Evolutionary conservation across 495 filamentous ascomycete species (phyloP).

Genomic region (Beverwykella pulmonaria): DNA sequence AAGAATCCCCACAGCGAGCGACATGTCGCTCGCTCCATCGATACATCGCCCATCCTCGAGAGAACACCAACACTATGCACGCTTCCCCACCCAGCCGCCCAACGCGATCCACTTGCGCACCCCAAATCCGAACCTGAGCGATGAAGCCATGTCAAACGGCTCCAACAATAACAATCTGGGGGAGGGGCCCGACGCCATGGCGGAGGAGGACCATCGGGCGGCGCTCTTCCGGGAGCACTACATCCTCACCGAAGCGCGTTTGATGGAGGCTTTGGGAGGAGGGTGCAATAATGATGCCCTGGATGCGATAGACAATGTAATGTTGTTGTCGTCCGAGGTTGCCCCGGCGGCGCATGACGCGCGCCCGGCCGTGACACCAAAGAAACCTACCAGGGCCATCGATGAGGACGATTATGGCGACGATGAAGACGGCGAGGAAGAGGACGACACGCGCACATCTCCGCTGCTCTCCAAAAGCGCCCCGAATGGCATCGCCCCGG

Average conservation of each 20-base stretch:
- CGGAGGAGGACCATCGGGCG: slow-evolving; percentile 67
- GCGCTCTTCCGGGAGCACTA: slow-evolving; percentile 64
- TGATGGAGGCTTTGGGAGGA: slow-evolving; percentile 61
- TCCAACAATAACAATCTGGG: slow-evolving; percentile 35
- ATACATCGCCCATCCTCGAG: slow-evolving; percentile 38
- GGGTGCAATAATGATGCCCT: slow-evolving; percentile 44
- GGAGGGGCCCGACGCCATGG: slow-evolving; percentile 38
- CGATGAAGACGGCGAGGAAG: slow-evolving; percentile 73
- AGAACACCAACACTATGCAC: slow-evolving; percentile 36
- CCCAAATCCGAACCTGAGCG: slow-evolving; percentile 40
- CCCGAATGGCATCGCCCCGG: slow-evolving; percentile 50
- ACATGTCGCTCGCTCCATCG: slow-evolving; percentile 33
- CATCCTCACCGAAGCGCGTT: slow-evolving; percentile 60
- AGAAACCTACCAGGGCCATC: slow-evolving; percentile 70
- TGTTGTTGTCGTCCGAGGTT: slow-evolving; percentile 42
- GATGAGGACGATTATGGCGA: slow-evolving; percentile 87
- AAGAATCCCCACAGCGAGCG: slow-evolving; percentile 30
- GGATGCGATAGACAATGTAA: slow-evolving; percentile 43
- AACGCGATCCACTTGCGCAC: slow-evolving; percentile 39
- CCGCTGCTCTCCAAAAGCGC: slow-evolving; percentile 65
- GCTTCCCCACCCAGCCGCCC: slow-evolving; percentile 25
- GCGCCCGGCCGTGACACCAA: slow-evolving; percentile 50
- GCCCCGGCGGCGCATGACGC: slow-evolving; percentile 48
- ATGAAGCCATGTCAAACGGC: slow-evolving; percentile 39
- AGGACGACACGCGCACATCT: slow-evolving; percentile 56